Evolutionary conservation across 768 basidiomycete genomes (phyloP).

Genomic region (Candolleomyces efflorescens): DNA sequence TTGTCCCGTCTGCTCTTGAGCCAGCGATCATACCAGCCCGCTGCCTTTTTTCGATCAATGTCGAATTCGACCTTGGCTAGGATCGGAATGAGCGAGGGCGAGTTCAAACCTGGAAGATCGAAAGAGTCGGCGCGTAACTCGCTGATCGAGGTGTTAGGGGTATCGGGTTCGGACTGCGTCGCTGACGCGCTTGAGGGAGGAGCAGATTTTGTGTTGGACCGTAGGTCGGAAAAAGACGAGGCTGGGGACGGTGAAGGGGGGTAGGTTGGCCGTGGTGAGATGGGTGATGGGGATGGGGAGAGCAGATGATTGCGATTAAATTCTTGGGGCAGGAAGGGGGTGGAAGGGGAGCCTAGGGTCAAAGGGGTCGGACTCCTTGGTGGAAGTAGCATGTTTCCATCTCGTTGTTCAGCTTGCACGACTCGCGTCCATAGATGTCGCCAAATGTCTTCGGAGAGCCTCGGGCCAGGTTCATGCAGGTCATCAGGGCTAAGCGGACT

Average conservation of each 20-base stretch:
- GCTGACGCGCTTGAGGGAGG: slow-evolving; percentile 42
- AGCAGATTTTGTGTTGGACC: slow-evolving; percentile 44
- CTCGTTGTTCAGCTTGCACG: slow-evolving; percentile 52
- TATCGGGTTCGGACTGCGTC: slow-evolving; percentile 41
- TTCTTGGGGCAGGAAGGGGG: slow-evolving; percentile 36
- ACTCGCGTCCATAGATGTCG: slow-evolving; percentile 79
- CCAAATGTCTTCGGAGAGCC: slow-evolving; percentile 87
- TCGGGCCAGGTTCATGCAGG: slow-evolving; percentile 63
- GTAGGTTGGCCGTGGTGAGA: slow-evolving; percentile 32
- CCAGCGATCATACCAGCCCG: slow-evolving; percentile 87
- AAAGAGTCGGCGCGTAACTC: slow-evolving; percentile 41
- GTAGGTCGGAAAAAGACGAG: slow-evolving; percentile 48
- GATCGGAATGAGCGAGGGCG: slow-evolving; percentile 69
- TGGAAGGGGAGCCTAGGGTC: slow-evolving; percentile 37
- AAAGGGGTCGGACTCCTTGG: slow-evolving; percentile 33
- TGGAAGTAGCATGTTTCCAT: slow-evolving; percentile 35
- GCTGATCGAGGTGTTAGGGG: slow-evolving; percentile 51
- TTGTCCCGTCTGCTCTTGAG: slow-evolving; percentile 58
- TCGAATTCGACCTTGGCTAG: slow-evolving; percentile 96
- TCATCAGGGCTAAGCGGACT: slow-evolving; percentile 20
- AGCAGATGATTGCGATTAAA: slow-evolving; percentile 34
- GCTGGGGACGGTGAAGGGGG: slow-evolving; percentile 48
- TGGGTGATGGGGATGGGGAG: slow-evolving; percentile 34
- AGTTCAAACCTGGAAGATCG: slow-evolving; percentile 62
- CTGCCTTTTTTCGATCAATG: slow-evolving; percentile 78